Percentiles rank a stretch among this genome's conserved stretches.
phyloP scores from a whole-genome alignment of 208 protist species.

The Balamuthia mandrillaris region DNA sequence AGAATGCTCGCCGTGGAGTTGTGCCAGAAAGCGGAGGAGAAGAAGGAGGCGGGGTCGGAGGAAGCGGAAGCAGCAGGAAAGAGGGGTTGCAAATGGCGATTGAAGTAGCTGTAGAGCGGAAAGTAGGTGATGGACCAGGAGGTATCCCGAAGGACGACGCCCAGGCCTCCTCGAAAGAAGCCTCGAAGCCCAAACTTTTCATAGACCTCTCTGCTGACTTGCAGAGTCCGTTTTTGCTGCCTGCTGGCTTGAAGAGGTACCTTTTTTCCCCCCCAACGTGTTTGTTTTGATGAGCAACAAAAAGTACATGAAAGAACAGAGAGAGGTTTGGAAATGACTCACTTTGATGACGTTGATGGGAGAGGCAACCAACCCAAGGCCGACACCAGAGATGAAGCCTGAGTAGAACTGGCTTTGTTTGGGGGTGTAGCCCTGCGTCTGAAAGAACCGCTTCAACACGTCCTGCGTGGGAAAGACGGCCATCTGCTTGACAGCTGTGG shows the following conservation, averaged over 20 bases:
- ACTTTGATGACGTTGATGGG: constrained; percentile 40
- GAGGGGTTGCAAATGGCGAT: background rate
- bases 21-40: background rate
- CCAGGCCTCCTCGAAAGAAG: constrained; percentile 9
- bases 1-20: background rate
- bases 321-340: too few relatives aligned
- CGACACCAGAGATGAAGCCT: too few relatives aligned
- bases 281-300: too few relatives aligned
- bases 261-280: too few relatives aligned
- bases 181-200: background rate
- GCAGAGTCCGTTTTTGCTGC: background rate
- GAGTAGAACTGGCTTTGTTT: too few relatives aligned
- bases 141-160: constrained; percentile 1
- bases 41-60: background rate
- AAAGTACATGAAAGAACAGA: too few relatives aligned
- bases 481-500: constrained; percentile 31
- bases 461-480: constrained; percentile 34
- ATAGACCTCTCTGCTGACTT: constrained; percentile 2
- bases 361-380: background rate
- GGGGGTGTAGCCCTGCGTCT: too few relatives aligned
- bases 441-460: background rate
- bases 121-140: constrained; percentile 20
- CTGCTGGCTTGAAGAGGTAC: background rate
- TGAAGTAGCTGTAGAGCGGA: background rate
- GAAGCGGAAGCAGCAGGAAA: background rate